Conservation (phyloP, 306 rosid genomes). For the Geum urbanum region DNA sequence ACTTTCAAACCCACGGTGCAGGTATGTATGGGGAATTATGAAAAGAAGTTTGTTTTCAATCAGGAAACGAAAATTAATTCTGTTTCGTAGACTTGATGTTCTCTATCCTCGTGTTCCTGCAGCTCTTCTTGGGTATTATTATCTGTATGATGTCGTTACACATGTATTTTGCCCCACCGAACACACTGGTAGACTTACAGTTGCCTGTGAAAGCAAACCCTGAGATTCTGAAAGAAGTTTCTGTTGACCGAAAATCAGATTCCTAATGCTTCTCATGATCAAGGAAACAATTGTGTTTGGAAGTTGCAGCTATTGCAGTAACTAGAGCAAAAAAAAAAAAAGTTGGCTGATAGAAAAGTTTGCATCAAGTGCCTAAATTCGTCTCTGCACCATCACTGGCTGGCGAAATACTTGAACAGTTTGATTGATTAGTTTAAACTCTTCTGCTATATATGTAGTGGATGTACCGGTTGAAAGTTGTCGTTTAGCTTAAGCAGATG, state of each 20-base stretch:
- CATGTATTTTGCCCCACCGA: conserved; percentile 92
- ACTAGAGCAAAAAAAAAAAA: background rate
- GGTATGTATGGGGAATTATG: conserved; percentile 34
- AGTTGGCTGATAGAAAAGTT: background rate
- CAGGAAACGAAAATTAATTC: background rate
- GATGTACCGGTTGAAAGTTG: background rate
- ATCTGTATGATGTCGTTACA: conserved; percentile 92
- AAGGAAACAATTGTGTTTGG: conserved; percentile 6
- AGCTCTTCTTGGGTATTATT: conserved; percentile 86
- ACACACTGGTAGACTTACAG: conserved; percentile 64
- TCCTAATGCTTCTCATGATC: conserved; percentile 34
- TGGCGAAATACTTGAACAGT: background rate
- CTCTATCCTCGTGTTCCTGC: conserved; percentile 27
- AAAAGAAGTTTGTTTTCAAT: background rate
- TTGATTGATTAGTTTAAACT: background rate
- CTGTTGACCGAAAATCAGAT: conserved; percentile 53
- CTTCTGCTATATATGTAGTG: background rate
- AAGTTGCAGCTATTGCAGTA: conserved; percentile 17
- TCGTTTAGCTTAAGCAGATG: too few relatives aligned
- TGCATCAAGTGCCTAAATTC: conserved; percentile 10
- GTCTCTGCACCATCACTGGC: background rate
- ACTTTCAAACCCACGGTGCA: conserved; percentile 80
- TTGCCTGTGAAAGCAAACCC: conserved; percentile 52
- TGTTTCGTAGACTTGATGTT: conserved; percentile 10
- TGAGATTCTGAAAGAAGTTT: conserved; percentile 56